These are phyloP conservation scores for Trichopus zeylanicus DNA, from an alignment of 116 monocot species.

Conservation along the genomic window DNA sequence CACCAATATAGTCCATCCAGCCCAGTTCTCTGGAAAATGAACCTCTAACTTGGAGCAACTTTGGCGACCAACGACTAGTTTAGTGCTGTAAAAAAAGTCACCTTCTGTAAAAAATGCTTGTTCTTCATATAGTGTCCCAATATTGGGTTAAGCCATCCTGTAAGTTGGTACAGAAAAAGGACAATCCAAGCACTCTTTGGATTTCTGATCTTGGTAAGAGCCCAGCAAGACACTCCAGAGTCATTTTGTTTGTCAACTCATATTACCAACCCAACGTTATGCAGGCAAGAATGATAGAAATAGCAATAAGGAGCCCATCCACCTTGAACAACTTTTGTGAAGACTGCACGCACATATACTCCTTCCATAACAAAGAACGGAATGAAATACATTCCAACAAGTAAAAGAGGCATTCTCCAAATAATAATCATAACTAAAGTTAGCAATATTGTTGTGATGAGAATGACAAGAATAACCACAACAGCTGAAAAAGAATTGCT, in stretches of 20 bases:
- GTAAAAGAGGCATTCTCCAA: conserved; percentile 41
- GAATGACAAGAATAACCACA: conserved; percentile 80
- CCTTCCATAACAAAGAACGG: conserved; percentile 56
- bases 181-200: conserved; percentile 56
- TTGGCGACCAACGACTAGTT: conserved; percentile 50
- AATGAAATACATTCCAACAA: conserved; percentile 39
- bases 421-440: conserved; percentile 71
- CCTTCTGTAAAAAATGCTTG: conserved; percentile 48
- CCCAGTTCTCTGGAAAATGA: conserved; percentile 36
- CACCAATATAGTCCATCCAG: conserved; percentile 47
- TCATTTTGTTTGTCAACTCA: conserved; percentile 49
- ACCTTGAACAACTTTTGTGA: conserved; percentile 66
- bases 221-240: conserved; percentile 24
- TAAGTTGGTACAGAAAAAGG: conserved; percentile 70
- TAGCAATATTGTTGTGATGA: conserved; percentile 67
- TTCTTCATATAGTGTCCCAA: conserved; percentile 62
- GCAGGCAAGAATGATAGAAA: conserved; percentile 59
- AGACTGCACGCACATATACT: conserved; percentile 53
- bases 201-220: conserved; percentile 38
- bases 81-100: conserved; percentile 54
- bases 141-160: conserved; percentile 66
- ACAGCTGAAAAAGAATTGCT: conserved; percentile 34
- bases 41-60: conserved; percentile 42
- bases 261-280: conserved; percentile 84
- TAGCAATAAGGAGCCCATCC: conserved; percentile 75